Evolutionary conservation across 2,329 filamentous ascomycete genomes (phyloP).

Genomic region (Alternaria alternata): DNA sequence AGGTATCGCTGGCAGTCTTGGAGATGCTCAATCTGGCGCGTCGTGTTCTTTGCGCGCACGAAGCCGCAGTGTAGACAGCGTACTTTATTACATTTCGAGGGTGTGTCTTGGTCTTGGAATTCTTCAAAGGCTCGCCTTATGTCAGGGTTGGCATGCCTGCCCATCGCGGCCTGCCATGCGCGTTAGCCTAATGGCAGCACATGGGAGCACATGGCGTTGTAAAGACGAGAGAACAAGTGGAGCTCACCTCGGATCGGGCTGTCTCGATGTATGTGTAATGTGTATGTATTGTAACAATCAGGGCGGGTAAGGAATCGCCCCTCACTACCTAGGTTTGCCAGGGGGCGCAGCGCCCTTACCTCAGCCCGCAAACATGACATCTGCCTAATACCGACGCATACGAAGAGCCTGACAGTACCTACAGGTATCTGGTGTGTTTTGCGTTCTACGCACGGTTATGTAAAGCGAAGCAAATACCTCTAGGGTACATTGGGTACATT

Average conservation of each 20-base stretch:
- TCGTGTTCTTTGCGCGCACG: conserved; percentile 61
- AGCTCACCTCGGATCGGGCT: conserved; percentile 23
- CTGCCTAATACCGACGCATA: neutral
- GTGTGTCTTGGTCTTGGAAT: conserved; percentile 53
- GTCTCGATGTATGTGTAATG: conserved; percentile 16
- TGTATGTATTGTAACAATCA: conserved; percentile 19
- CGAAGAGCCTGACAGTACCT: neutral
- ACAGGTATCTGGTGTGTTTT: neutral
- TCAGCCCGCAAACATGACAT: conserved; percentile 6
- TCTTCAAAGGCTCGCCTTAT: conserved; percentile 50
- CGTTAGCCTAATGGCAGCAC: conserved; percentile 23
- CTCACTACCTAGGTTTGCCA: neutral
- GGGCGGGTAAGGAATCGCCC: conserved; percentile 16
- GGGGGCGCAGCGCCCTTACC: conserved; percentile 10
- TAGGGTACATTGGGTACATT: neutral
- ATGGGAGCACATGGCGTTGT: neutral
- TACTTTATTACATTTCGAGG: conserved; percentile 59
- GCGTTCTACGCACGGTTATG: neutral
- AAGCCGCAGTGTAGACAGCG: conserved; percentile 60
- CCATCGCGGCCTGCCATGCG: conserved; percentile 29
- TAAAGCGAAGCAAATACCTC: neutral
- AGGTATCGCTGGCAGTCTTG: conserved; percentile 57
- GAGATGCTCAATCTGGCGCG: conserved; percentile 60
- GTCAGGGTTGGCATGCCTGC: conserved; percentile 53
- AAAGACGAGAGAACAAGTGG: conserved; percentile 12